Base-by-base conservation (phyloP, 106 monocot species). In the Vanilla planifolia region DNA sequence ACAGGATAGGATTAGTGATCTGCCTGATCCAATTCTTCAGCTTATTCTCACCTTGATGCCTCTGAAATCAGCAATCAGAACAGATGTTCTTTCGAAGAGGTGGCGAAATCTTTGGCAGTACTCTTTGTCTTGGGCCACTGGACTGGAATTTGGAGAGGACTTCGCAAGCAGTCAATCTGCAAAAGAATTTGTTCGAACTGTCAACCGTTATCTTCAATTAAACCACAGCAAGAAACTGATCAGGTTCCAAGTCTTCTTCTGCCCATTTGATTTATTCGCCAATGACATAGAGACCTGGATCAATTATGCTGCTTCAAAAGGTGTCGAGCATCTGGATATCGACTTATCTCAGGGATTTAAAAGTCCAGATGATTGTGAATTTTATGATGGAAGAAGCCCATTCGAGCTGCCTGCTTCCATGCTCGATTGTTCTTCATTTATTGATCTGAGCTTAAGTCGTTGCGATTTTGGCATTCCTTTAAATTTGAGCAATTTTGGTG, bases 321-420 rank as follows among this genome's bases (percentile, higher is more conserved):
- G 58, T 4, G 70, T 82, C 20, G 41, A 69, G 24, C 61, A 66
- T 36, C 73, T 82, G 4, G 69, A 73, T 19, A 39, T 77, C n/a
- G 70, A 74, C 68, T 70, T 82, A 24, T 67, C 73, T 5, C 61
- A 56, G 37, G 61, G 64, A 24, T 58, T 62, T 17, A 45, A 34
- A 33, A 50, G 60, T 16, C 39, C 40, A 8, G 2, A 1, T 0
- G 52, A 33, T 20, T 11, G 44, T 11, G 20, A 20, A 7, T 66
- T 61, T 24, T 32, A 33, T 1, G 45, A 77, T 25, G 66, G 61
- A 30, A 44, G 55, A 17, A 33, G 7, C 13, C 39, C 43, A 4
- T 62, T 70, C 14, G 24, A 36, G 26, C 22, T 77, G 8, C 66
- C 77, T 2, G 19, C 35, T 36, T 55, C 20, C 23, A 47, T 77